Base-by-base conservation (phyloP, 177 flowering plant genomes). In the Telopea speciosissima region DNA sequence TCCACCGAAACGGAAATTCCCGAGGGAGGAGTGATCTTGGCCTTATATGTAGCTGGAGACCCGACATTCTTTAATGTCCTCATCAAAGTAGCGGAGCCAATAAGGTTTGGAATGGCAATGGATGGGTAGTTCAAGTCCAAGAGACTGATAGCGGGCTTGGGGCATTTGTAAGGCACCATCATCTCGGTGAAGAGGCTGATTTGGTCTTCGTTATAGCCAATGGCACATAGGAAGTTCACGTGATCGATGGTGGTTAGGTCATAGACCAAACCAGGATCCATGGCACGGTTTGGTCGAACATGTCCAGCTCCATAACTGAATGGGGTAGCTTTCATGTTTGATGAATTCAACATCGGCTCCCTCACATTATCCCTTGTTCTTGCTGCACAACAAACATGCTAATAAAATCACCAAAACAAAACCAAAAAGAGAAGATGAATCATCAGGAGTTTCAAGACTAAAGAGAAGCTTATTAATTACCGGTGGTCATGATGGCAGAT, bases 401-500 rank as follows among this genome's bases (percentile, higher is more conserved):
- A 1, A 52, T 52, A 26, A 4, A 42, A 68, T 1, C 40, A 12
- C 10, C 2, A 36, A 36, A 0, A 36, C 9, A 36, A 36, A 3
- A 36, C 40, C 0, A 40, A 0, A 1, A 26, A 31, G 24, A 63
- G n/a, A 59, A 0, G 6, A 10, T 2, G 4, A 3, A n/a, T n/a
- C n/a, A n/a, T n/a, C n/a, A 9, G 10, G 2, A 26, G n/a, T n/a
- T n/a, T n/a, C n/a, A n/a, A n/a, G n/a, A n/a, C n/a, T n/a, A 22
- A 22, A 7, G 17, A 40, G 25, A 16, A 13, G 42, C 68, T 66
- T 66, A 28, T 2, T 2, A 2, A 28, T 28, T 28, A 91, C 97
- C 90, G 0, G 92, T 77, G 2, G 97, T 92, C 89, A 89, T 85
- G 67, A 92, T 85, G 11, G 97, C 95, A 0, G 97, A 92, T 74